Evolutionary conservation across 352 stramenopile species (phyloP).

Genomic region (Phytopythium montanum): DNA sequence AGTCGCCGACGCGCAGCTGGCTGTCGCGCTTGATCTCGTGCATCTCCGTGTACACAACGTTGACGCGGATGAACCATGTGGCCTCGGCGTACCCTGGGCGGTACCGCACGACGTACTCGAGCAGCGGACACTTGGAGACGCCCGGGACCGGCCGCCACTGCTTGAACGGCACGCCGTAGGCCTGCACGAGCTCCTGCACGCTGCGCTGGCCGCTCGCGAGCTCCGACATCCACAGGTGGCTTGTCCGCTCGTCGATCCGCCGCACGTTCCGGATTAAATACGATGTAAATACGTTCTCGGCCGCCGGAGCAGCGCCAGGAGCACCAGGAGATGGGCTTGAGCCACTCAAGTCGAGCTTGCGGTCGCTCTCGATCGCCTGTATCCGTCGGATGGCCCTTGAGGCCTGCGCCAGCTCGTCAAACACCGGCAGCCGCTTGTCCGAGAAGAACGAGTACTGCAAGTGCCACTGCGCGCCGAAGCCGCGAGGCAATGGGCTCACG

Average conservation of each 20-base stretch:
- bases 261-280: constrained; percentile 84
- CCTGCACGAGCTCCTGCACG: constrained; percentile 70
- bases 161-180: constrained; percentile 79
- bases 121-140: constrained; percentile 72
- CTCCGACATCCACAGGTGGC: constrained; percentile 79
- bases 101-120: constrained; percentile 79
- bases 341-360: constrained; percentile 6
- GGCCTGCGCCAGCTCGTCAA: constrained; percentile 60
- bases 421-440: constrained; percentile 68
- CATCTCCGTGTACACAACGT: constrained; percentile 87
- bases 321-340: neutral
- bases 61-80: constrained; percentile 82
- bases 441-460: constrained; percentile 84
- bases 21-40: constrained; percentile 77
- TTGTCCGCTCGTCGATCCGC: constrained; percentile 73
- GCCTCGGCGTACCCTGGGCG: constrained; percentile 61
- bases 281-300: constrained; percentile 57
- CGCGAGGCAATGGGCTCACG: constrained; percentile 70
- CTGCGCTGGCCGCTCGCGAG: constrained; percentile 56
- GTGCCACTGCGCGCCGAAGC: constrained; percentile 80
- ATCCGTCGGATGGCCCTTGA: constrained; percentile 45
- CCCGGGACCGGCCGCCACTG: constrained; percentile 75
- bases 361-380: constrained; percentile 8
- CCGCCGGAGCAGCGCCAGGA: neutral
- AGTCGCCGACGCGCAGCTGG: constrained; percentile 55